Percentiles rank a stretch among this genome's conserved stretches.
Evolutionary conservation across 202 grass and related monocot species (phyloP).

Genomic region (Musa balbisiana): DNA sequence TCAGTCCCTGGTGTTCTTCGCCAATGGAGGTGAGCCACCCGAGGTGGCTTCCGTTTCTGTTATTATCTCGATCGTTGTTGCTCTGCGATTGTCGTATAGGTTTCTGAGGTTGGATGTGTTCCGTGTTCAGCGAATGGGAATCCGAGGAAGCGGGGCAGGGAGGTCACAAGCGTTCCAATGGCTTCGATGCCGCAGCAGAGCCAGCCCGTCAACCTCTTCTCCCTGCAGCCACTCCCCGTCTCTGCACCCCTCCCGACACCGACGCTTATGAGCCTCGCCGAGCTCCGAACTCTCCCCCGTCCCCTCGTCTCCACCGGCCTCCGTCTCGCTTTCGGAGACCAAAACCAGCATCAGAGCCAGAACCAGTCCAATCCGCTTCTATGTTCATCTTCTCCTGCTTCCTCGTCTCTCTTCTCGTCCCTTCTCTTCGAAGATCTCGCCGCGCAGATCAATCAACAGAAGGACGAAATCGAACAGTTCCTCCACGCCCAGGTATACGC

Average conservation of each 20-base stretch:
- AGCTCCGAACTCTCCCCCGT: not conserved
- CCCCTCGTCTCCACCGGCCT: constrained; percentile 13
- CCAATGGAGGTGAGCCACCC: constrained; percentile 12
- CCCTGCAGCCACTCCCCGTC: not conserved
- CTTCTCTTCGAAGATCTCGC: constrained; percentile 18
- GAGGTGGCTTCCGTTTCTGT: not conserved
- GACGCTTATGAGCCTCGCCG: constrained; percentile 4
- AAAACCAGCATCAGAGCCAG: constrained; percentile 1
- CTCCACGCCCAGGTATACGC: constrained; percentile 32
- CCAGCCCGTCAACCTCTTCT: constrained; percentile 9
- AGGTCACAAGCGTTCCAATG: not conserved
- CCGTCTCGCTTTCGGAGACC: constrained; percentile 15
- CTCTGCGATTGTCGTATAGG: not conserved
- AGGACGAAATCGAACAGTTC: constrained; percentile 31
- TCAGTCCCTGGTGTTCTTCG: not conserved
- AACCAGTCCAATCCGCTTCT: constrained; percentile 9
- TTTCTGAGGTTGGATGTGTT: not conserved
- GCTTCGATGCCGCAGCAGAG: constrained; percentile 3
- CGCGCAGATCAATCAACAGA: constrained; percentile 39
- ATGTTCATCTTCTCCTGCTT: constrained; percentile 14
- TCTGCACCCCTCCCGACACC: not conserved
- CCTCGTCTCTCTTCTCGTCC: constrained; percentile 21
- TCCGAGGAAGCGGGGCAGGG: constrained; percentile 20
- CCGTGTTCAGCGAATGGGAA: constrained; percentile 1
- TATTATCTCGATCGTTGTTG: not conserved